Percentiles rank a stretch among this genome's conserved stretches.
These are phyloP conservation scores for Eucalyptus regnans DNA, from an alignment of 345 rosid species.

Conservation along the genomic window DNA sequence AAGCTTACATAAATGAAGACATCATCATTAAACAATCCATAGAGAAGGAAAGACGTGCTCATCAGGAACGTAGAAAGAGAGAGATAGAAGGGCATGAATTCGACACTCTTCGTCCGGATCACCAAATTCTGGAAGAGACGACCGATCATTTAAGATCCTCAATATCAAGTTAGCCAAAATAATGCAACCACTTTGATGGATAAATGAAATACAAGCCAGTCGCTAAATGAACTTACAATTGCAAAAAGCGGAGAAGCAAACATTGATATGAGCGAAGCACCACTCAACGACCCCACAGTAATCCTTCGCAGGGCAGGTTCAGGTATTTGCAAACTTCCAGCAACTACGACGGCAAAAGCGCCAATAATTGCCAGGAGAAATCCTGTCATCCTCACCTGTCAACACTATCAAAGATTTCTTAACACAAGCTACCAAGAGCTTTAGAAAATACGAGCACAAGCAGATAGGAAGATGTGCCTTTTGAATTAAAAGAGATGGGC, in stretches of 20 bases:
- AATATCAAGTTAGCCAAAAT: neutral
- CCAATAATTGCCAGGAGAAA: constrained; percentile 36
- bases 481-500: neutral
- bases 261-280: constrained; percentile 71
- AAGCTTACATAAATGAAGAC: constrained; percentile 54
- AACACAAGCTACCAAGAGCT: neutral
- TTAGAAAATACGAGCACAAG: neutral
- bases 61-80: constrained; percentile 78
- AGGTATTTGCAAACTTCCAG: constrained; percentile 52
- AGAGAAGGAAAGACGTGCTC: constrained; percentile 63
- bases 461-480: neutral
- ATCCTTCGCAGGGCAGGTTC: constrained; percentile 23
- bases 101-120: constrained; percentile 65
- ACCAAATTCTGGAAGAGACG: constrained; percentile 49
- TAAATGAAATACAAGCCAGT: neutral
- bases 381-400: constrained; percentile 49
- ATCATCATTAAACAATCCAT: constrained; percentile 63
- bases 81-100: constrained; percentile 81
- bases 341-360: constrained; percentile 22
- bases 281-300: constrained; percentile 54
- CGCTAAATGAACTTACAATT: constrained; percentile 37
- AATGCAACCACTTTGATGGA: neutral
- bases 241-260: constrained; percentile 82
- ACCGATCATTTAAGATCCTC: neutral
- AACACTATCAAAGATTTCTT: neutral